A percentile compares a stretch with the other conserved stretches of the same genome.
Conservation (phyloP, 495 filamentous ascomycete species). For the Umbilicaria muhlenbergii region DNA sequence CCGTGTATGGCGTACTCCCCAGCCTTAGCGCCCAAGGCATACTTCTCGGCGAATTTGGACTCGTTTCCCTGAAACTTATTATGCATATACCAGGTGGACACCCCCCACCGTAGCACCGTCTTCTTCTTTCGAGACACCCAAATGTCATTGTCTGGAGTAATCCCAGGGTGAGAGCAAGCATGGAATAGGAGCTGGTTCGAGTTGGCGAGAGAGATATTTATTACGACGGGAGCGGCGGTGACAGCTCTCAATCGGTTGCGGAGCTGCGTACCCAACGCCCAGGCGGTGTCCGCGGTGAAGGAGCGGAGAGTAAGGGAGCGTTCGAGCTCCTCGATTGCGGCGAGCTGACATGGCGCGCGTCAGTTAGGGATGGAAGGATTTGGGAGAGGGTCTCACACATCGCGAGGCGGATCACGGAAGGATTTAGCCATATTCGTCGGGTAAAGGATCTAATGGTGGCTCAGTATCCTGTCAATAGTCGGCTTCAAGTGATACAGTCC, state of each 20-base stretch:
- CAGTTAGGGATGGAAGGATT: too few species aligned
- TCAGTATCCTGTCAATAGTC: too few species aligned
- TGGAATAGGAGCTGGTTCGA: constrained; percentile 46
- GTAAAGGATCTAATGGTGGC: too few species aligned
- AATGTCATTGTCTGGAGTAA: constrained; percentile 43
- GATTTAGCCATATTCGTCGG: too few species aligned
- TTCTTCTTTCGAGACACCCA: constrained; percentile 47
- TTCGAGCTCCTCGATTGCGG: too few species aligned
- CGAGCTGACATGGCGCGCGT: too few species aligned
- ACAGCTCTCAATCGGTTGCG: constrained; percentile 43
- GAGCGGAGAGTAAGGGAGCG: constrained; percentile 34
- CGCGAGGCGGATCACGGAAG: too few species aligned
- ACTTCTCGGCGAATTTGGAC: constrained; percentile 39
- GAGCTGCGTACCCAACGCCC: constrained; percentile 46
- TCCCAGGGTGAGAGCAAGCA: constrained; percentile 36
- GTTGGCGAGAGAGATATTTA: constrained; percentile 48
- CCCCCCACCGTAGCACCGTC: constrained; percentile 55
- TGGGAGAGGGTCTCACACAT: too few species aligned
- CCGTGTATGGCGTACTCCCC: constrained; percentile 61
- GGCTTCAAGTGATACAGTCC: too few species aligned
- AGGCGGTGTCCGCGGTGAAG: constrained; percentile 54
- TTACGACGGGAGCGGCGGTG: constrained; percentile 33
- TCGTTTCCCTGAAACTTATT: constrained; percentile 44
- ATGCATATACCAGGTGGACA: constrained; percentile 49
- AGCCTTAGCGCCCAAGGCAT: constrained; percentile 33